Evolutionary conservation across 768 basidiomycete species (phyloP).

Genomic region (Auriscalpium vulgare): DNA sequence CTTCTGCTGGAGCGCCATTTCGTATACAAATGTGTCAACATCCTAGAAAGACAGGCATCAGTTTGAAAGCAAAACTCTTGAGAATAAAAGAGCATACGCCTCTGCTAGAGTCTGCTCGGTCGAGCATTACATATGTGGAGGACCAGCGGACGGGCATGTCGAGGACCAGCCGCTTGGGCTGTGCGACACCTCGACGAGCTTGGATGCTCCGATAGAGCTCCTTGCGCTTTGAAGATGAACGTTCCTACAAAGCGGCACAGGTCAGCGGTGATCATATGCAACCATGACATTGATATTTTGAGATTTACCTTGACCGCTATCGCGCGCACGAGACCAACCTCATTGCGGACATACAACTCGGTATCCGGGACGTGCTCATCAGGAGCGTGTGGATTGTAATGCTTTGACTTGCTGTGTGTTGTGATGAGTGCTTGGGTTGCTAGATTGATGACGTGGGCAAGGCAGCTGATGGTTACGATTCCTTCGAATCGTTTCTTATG

Average conservation of each 20-base stretch:
- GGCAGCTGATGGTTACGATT: constrained; percentile 22
- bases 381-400: constrained; percentile 19
- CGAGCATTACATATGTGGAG: constrained; percentile 24
- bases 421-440: constrained; percentile 23
- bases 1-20: constrained; percentile 16
- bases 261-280: background rate
- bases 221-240: constrained; percentile 23
- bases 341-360: constrained; percentile 14
- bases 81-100: background rate
- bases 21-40: constrained; percentile 18
- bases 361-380: constrained; percentile 6
- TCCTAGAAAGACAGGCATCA: background rate
- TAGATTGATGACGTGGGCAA: constrained; percentile 28
- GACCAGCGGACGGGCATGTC: constrained; percentile 28
- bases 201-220: constrained; percentile 17
- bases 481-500: too few relatives aligned
- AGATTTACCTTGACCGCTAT: constrained; percentile 19
- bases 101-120: background rate
- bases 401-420: constrained; percentile 17
- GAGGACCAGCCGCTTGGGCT: constrained; percentile 15
- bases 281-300: background rate
- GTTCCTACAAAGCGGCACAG: constrained; percentile 1
- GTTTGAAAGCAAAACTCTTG: too few relatives aligned
- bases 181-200: background rate
- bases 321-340: constrained; percentile 20